These are phyloP conservation scores for Whalleya microplaca DNA, from an alignment of 2,329 filamentous ascomycete genomes.

Conservation along the genomic window DNA sequence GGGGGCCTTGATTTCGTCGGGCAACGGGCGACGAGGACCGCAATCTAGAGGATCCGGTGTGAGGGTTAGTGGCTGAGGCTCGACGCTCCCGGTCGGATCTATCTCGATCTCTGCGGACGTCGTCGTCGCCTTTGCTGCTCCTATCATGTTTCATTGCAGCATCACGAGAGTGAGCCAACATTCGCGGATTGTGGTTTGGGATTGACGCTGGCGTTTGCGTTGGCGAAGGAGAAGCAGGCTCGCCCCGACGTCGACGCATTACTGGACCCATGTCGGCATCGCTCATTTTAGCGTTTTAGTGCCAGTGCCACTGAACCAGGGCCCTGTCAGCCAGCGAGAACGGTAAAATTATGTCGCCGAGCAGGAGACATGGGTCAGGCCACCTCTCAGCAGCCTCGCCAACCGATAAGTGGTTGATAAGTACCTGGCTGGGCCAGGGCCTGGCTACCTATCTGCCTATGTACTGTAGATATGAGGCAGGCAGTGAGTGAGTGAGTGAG, in stretches of 20 bases:
- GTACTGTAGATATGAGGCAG: not conserved
- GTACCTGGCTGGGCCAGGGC: not conserved
- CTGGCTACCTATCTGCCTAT: not conserved
- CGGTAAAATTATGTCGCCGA: constrained; percentile 36
- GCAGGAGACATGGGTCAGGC: constrained; percentile 37
- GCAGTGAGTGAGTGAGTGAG: too few species aligned
- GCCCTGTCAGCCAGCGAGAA: constrained; percentile 17
- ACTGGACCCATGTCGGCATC: constrained; percentile 30
- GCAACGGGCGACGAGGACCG: constrained; percentile 31
- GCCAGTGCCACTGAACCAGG: constrained; percentile 10
- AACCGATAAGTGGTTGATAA: constrained; percentile 15
- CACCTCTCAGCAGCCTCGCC: constrained; percentile 35
- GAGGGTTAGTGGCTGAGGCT: constrained; percentile 26
- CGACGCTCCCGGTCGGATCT: constrained; percentile 36
- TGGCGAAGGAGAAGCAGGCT: constrained; percentile 23
- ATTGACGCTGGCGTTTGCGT: constrained; percentile 16
- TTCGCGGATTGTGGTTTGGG: constrained; percentile 22
- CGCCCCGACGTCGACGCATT: constrained; percentile 27
- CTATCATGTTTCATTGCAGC: constrained; percentile 48
- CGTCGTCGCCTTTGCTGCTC: constrained; percentile 38
- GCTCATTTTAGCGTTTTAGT: constrained; percentile 30
- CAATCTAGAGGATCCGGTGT: constrained; percentile 20
- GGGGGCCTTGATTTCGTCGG: constrained; percentile 28
- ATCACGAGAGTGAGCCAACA: constrained; percentile 37
- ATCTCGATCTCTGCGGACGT: constrained; percentile 40